A percentile compares a stretch with the other conserved stretches of the same genome.
Conservation (phyloP, 1,139 yeast genomes). For the Protomyces macrosporus region DNA sequence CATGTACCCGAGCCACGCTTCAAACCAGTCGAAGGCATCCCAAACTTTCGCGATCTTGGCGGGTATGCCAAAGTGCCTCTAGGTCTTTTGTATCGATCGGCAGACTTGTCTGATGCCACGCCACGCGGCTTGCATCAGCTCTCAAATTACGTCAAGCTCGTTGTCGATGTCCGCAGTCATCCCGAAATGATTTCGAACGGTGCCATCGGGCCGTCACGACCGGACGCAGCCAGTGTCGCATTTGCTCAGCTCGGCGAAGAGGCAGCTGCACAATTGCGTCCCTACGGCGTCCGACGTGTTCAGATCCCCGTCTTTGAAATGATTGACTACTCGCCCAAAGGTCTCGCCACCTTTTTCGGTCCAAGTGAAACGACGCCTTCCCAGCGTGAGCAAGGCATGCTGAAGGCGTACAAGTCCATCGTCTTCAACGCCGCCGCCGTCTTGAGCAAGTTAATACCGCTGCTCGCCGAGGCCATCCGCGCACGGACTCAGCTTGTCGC, state of each 20-base stretch:
- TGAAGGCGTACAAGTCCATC: conserved; percentile 48
- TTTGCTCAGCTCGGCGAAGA: not conserved
- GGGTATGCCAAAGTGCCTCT: conserved; percentile 55
- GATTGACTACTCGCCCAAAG: conserved; percentile 61
- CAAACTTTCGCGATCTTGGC: conserved; percentile 74
- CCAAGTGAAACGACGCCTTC: conserved; percentile 32
- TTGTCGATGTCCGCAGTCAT: conserved; percentile 66
- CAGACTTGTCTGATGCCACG: conserved; percentile 50
- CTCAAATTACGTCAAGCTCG: conserved; percentile 45
- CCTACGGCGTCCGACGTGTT: conserved; percentile 36
- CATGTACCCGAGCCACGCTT: conserved; percentile 48
- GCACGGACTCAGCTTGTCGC: not conserved
- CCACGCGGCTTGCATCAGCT: conserved; percentile 45
- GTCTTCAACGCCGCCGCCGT: conserved; percentile 16
- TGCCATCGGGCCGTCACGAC: conserved; percentile 36
- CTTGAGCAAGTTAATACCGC: conserved; percentile 1
- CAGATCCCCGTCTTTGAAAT: conserved; percentile 59
- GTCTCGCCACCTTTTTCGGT: conserved; percentile 52
- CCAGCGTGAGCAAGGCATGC: conserved; percentile 57
- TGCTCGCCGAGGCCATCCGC: not conserved
- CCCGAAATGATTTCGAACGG: conserved; percentile 56
- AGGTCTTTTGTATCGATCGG: conserved; percentile 58
- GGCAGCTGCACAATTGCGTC: not conserved
- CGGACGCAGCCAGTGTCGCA: not conserved
- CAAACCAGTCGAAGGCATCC: conserved; percentile 60